Evolutionary conservation across 768 basidiomycete genomes (phyloP).

Genomic region (Hydnum rufescens): DNA sequence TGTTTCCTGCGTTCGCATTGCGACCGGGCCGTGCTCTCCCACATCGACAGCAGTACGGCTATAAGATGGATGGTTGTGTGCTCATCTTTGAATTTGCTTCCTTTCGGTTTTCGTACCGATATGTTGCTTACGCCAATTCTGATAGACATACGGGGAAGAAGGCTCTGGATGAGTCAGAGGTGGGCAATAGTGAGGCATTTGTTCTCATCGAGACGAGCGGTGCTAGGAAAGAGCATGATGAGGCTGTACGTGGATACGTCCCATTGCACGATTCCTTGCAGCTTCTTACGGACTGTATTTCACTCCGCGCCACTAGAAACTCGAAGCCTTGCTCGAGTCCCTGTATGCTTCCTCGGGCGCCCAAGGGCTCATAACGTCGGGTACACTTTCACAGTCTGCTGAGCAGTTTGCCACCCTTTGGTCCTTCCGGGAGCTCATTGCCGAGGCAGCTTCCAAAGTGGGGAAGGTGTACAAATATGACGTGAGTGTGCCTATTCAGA

Average conservation of each 20-base stretch:
- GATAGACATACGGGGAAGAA: slow-evolving; percentile 66
- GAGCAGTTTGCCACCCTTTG: slow-evolving; percentile 79
- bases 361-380: slow-evolving; percentile 67
- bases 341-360: slow-evolving; percentile 34
- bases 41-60: background rate
- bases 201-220: slow-evolving; percentile 91
- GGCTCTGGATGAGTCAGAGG: slow-evolving; percentile 51
- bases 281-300: background rate
- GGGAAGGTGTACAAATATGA: slow-evolving; percentile 97
- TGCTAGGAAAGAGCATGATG: slow-evolving; percentile 79
- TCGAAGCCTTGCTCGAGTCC: slow-evolving; percentile 54
- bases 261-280: background rate
- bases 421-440: slow-evolving; percentile 78
- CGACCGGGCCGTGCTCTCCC: background rate
- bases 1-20: background rate
- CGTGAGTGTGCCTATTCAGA: slow-evolving; percentile 67
- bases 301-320: slow-evolving; percentile 42
- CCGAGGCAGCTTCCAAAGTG: slow-evolving; percentile 83
- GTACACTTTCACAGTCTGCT: slow-evolving; percentile 78
- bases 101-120: background rate
- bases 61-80: background rate
- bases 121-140: background rate
- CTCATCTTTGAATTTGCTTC: background rate
- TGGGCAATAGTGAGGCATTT: slow-evolving; percentile 67
- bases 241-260: slow-evolving; percentile 37